Evolutionary conservation across 2,329 filamentous ascomycete species (phyloP), one percentile per base, ranked within the genome.

Genomic region (Diplodia corticola): DNA sequence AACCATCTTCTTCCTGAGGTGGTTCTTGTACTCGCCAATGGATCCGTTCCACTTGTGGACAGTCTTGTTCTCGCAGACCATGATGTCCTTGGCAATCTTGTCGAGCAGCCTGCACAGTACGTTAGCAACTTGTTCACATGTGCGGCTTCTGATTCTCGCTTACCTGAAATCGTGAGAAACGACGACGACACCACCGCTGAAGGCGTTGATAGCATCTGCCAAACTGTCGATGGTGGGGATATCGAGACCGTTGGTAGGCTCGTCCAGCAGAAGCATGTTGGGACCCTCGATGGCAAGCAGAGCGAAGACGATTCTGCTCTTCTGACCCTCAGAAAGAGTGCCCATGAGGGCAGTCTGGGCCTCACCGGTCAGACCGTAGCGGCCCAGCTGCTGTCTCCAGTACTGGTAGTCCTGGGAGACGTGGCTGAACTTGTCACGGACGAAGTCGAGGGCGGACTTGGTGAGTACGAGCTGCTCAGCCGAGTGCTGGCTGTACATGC

Each of bases 61-160:
- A 15, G 93, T 93, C 86, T 93, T 93, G 88, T 99, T 93, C 84
- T 99, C 95, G 82, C 96, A 99, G 66, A 99, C 95, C 83, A 99
- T 89, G 81, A 99, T 99, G 80, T 99, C 92, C 87, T 99, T 99
- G 73, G 95, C 95, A 79, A 99, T 98, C 86, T 97, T 97, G 88
- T 99, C 95, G 71, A 99, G 89, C 75, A 99, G 85, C 85, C 94
- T 96, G 40, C n/a, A 73, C 59, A 9, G n/a, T 35, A 30, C n/a
- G 72, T 83, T 74, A 82, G 80, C 68, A 68, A 50, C 59, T 54
- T 63, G 68, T 69, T 53, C 7, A 15, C 4, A 22, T 6, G 10
- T 6, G 44, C 4, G 12, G 2, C 1, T 28, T 4, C 28, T 40
- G n/a, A 13, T 49, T 24, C 20, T 2, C 20, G 61, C 89, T 78